Evolutionary conservation across 768 basidiomycete species (phyloP), one percentile per base, ranked within the genome.

Genomic region (Phanerochaete carnosa): DNA sequence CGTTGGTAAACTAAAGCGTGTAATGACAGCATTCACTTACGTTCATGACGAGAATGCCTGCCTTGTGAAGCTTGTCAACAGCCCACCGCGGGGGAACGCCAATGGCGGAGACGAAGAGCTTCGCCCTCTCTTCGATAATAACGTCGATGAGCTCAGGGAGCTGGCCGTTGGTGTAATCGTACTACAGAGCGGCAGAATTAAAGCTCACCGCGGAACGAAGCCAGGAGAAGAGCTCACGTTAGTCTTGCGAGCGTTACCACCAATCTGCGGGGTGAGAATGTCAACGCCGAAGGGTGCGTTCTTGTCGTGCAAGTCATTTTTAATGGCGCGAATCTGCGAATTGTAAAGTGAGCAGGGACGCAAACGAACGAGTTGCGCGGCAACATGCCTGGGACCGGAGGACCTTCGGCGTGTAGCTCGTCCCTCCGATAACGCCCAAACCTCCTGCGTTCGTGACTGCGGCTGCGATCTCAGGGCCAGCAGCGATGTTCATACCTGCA

Each of bases 401-500:
- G 54, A 91, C 79, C 73, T 89, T 90, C 23, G 90, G 90, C 2
- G 93, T 92, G 70, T 89, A 94, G 0, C 92, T 92, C 32, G 90
- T 79, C 57, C 95, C 95, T 37, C 95, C 95, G 62, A 98, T 93
- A 55, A 96, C 93, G 63, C 95, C 95, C 45, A 97, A 66, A 55
- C 95, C 95, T 51, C 95, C 94, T 28, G 94, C 95, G 68, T 96
- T 97, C 46, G 92, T 93, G 59, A 96, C 94, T 39, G 92, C 94
- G 43, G 94, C 95, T 19, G 94, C 94, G 26, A 95, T 84, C 72
- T 95, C 93, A 19, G 94, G 83, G 25, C 86, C 86, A 7, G 84
- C 83, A 22, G 86, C 84, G 16, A 86, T 84, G 63, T 86, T 86
- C 84, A 85, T 86, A 30, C 86, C 82, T 82, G 65, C 57, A n/a